phyloP scores from a whole-genome alignment of 2,329 filamentous ascomycete genomes.

The Nemania sp. region DNA sequence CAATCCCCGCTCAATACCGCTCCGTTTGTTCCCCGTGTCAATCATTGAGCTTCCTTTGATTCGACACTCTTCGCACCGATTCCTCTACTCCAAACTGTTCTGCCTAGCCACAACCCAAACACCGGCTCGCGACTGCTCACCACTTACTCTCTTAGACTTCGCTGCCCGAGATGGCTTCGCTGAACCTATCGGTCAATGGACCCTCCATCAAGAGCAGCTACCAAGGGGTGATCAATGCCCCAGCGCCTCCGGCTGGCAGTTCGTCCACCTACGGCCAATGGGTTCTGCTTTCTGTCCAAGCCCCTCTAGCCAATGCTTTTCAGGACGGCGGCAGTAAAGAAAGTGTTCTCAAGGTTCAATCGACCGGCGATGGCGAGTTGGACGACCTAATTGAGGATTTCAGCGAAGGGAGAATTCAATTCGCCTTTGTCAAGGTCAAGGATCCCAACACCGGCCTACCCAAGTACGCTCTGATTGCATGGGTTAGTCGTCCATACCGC shows the following conservation, averaged over 20 bases:
- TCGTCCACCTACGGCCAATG: slow-evolving; percentile 89
- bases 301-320: slow-evolving; percentile 90
- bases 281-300: slow-evolving; percentile 91
- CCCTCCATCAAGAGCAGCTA: slow-evolving; percentile 85
- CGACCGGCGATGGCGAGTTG: slow-evolving; percentile 90
- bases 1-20: slow-evolving; percentile 32
- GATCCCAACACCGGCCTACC: slow-evolving; percentile 88
- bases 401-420: slow-evolving; percentile 94
- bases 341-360: slow-evolving; percentile 92
- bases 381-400: slow-evolving; percentile 91
- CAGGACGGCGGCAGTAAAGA: slow-evolving; percentile 85
- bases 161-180: slow-evolving; percentile 66
- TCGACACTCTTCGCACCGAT: slow-evolving; percentile 15
- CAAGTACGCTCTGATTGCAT: slow-evolving; percentile 91
- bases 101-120: slow-evolving; percentile 20
- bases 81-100: slow-evolving; percentile 13
- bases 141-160: slow-evolving; percentile 29
- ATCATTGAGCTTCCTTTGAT: not conserved
- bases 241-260: slow-evolving; percentile 51
- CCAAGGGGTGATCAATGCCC: slow-evolving; percentile 59
- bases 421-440: slow-evolving; percentile 94
- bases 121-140: slow-evolving; percentile 6
- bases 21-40: slow-evolving; percentile 18
- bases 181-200: slow-evolving; percentile 79
- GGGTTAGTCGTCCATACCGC: slow-evolving; percentile 53